Conservation (phyloP, 2,329 filamentous ascomycete genomes). For the Nigrospora osmanthi region DNA sequence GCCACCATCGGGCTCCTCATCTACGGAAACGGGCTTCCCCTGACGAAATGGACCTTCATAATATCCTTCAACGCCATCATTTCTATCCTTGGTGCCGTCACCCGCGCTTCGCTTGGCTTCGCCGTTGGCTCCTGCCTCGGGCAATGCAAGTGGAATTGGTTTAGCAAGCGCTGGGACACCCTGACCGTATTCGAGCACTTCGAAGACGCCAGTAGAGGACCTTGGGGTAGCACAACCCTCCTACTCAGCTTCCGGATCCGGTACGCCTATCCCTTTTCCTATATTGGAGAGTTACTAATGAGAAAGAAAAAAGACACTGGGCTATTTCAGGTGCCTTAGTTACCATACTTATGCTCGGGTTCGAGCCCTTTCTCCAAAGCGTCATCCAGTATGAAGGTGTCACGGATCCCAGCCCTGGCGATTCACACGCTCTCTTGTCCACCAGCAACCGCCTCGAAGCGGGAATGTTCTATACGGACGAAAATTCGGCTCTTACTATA, state of each 20-base stretch:
- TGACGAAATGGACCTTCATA: conserved; percentile 8
- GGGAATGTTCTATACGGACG: neutral
- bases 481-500: too few relatives aligned
- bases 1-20: conserved; percentile 6
- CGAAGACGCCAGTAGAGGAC: conserved; percentile 16
- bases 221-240: conserved; percentile 13
- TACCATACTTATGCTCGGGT: conserved; percentile 8
- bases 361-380: conserved; percentile 12
- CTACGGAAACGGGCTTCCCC: conserved; percentile 3
- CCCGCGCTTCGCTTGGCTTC: conserved; percentile 11
- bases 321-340: conserved; percentile 7
- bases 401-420: neutral
- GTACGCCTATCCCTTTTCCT: too few relatives aligned
- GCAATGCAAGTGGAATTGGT: conserved; percentile 17
- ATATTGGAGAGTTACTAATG: neutral
- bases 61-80: conserved; percentile 10
- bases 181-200: conserved; percentile 13
- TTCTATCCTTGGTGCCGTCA: conserved; percentile 10
- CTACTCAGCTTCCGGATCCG: conserved; percentile 7
- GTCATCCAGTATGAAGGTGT: conserved; percentile 10
- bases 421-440: neutral
- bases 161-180: conserved; percentile 6
- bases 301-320: conserved; percentile 4
- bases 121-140: conserved; percentile 13
- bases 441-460: conserved; percentile 1